phyloP scores from a whole-genome alignment of 768 basidiomycete species.

The Mrakia hoshinonis region DNA sequence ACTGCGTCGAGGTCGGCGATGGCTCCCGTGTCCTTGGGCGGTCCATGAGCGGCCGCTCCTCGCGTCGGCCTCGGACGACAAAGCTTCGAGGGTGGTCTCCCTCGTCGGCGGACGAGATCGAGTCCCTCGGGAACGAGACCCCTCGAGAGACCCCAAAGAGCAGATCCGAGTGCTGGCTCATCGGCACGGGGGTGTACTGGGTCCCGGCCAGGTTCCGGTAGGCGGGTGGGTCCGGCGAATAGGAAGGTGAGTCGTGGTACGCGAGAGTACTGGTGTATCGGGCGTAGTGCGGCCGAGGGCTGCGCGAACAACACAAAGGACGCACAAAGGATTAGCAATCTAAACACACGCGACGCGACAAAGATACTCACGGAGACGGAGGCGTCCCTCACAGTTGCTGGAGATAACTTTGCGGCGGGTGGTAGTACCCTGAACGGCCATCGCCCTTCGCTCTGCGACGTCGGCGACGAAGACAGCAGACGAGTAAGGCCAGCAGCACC shows the following conservation, averaged over 20 bases:
- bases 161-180: background rate
- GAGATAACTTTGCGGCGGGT: background rate
- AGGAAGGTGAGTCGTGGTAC: background rate
- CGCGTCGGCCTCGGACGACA: background rate
- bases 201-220: background rate
- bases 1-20: background rate
- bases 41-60: background rate
- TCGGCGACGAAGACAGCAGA: background rate
- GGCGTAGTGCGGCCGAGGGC: background rate
- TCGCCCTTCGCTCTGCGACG: background rate
- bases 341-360: no score
- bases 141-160: background rate
- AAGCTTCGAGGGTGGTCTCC: background rate
- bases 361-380: background rate
- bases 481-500: background rate
- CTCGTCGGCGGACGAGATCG: background rate
- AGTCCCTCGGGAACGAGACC: background rate
- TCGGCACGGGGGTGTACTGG: background rate
- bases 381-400: background rate
- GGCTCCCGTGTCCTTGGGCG: background rate
- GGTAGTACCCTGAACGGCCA: background rate
- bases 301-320: background rate
- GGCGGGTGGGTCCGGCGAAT: background rate
- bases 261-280: background rate
- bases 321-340: background rate